phyloP scores from a whole-genome alignment of 2,329 filamentous ascomycete genomes.

The Neofusicoccum parvum region DNA sequence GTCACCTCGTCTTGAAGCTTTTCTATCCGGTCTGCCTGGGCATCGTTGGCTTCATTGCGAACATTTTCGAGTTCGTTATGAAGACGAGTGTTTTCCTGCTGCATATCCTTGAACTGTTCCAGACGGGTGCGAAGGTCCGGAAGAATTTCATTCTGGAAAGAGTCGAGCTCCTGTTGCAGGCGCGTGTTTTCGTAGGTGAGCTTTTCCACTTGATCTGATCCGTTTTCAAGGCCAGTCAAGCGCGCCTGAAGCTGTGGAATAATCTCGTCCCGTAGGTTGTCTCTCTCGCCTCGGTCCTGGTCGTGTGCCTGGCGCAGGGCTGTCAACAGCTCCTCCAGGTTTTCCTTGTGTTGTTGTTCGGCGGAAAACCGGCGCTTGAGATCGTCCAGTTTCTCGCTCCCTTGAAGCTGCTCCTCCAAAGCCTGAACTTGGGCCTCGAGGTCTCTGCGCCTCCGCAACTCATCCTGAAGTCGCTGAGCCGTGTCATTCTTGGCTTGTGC shows the following conservation, averaged over 20 bases:
- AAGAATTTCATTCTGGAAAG: constrained; percentile 26
- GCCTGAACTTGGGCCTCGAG: constrained; percentile 84
- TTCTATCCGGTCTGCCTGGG: constrained; percentile 17
- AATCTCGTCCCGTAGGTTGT: constrained; percentile 87
- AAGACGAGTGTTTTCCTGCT: constrained; percentile 71
- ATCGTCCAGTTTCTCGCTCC: constrained; percentile 70
- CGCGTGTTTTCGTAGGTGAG: constrained; percentile 79
- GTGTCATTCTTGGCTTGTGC: constrained; percentile 83
- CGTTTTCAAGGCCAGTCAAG: constrained; percentile 75
- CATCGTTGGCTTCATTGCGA: constrained; percentile 17
- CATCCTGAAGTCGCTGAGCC: constrained; percentile 83
- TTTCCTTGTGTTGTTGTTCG: constrained; percentile 84
- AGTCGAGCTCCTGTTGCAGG: constrained; percentile 82
- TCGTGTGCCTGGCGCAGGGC: constrained; percentile 83
- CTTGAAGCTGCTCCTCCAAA: constrained; percentile 75
- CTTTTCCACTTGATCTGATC: constrained; percentile 71
- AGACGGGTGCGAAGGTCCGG: constrained; percentile 15
- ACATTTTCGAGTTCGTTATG: constrained; percentile 41
- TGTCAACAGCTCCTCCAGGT: constrained; percentile 87
- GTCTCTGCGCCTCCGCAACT: constrained; percentile 72
- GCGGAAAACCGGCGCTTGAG: constrained; percentile 78
- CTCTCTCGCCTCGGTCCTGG: constrained; percentile 81
- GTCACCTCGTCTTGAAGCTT: constrained; percentile 16
- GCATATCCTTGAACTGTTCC: constrained; percentile 63
- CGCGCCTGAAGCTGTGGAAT: constrained; percentile 76